phyloP scores from a whole-genome alignment of 192 early-diverging fungal species.

The Linderina pennispora region DNA sequence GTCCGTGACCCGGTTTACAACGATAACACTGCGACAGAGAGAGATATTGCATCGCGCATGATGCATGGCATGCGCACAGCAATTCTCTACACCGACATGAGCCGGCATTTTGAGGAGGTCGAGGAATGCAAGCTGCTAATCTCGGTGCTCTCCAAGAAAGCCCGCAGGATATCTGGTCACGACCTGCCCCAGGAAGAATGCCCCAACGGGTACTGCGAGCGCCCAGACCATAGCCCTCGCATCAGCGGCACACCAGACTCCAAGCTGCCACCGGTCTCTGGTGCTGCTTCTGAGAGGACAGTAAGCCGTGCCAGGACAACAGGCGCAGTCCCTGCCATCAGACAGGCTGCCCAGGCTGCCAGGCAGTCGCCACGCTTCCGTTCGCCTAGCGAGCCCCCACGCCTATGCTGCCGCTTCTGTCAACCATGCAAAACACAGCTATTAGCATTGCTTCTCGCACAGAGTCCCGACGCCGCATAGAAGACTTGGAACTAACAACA shows the following conservation, averaged over 20 bases:
- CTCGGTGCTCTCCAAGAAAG: constrained; percentile 34
- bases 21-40: constrained; percentile 43
- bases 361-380: constrained; percentile 9
- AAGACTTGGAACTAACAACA: background rate
- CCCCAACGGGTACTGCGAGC: too few relatives aligned
- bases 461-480: too few relatives aligned
- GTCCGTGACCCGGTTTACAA: constrained; percentile 46
- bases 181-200: constrained; percentile 1
- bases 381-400: constrained; percentile 35
- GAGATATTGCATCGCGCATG: constrained; percentile 40
- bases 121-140: constrained; percentile 49
- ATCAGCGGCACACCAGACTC: constrained; percentile 9
- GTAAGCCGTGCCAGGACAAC: background rate
- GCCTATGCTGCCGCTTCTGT: constrained; percentile 3
- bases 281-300: background rate
- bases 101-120: constrained; percentile 69
- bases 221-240: too few relatives aligned
- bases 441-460: background rate
- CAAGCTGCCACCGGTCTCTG: constrained; percentile 4
- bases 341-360: background rate
- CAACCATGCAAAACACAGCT: constrained; percentile 1
- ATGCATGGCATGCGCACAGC: constrained; percentile 45
- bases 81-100: constrained; percentile 91
- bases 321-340: constrained; percentile 3
- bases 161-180: constrained; percentile 26